Base-by-base conservation (phyloP, 1,284 basidiomycete species). In the Ganoderma meredithae region DNA sequence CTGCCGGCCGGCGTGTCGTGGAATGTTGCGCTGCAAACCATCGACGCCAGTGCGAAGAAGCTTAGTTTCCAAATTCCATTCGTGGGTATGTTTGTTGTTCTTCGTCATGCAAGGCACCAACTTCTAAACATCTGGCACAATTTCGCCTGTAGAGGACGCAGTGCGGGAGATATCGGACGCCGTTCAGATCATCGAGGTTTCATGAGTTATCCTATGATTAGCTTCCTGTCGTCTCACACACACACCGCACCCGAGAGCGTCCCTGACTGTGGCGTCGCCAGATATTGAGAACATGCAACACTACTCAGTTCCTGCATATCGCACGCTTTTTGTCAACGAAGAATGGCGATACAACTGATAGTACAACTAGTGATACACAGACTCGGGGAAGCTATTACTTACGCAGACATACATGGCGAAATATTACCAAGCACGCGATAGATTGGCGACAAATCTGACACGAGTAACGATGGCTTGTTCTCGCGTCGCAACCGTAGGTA, bases 31-130 rank as follows among this genome's bases (percentile, higher is more conserved):
- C 59, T 72, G 39, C 41, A 67, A 33, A 68, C 69, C 9, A 70
- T 72, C 60, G 69, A 70, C 31, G 22, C 49, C 39, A 70, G 69
- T 47, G 69, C 67, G 13, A 67, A 61, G 36, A 72, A 70, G 64
- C 67, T 72, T 47, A 67, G 69, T 1, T 66, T 64, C 49, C 65
- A 70, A 43, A 61, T 72, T 49, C 71, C 71, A 13, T 72, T 70
- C 64, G 67, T 68, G 64, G 71, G 71, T 72, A 41, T 61, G 71
- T 68, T n/a, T 27, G 3, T 9, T 4, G 40, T 60, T 40, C 8
- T 22, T 43, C 41, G 36, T 39, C n/a, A 17, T 49, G 12, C 49
- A 36, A 10, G 3, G 2, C 6, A 9, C 36, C 12, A n/a, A 6
- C 4, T 49, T 8, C 31, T 0, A 15, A 25, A n/a, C 13, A 22